Conservation (phyloP, 352 stramenopile genomes). For the Globisporangium iwayamae region DNA sequence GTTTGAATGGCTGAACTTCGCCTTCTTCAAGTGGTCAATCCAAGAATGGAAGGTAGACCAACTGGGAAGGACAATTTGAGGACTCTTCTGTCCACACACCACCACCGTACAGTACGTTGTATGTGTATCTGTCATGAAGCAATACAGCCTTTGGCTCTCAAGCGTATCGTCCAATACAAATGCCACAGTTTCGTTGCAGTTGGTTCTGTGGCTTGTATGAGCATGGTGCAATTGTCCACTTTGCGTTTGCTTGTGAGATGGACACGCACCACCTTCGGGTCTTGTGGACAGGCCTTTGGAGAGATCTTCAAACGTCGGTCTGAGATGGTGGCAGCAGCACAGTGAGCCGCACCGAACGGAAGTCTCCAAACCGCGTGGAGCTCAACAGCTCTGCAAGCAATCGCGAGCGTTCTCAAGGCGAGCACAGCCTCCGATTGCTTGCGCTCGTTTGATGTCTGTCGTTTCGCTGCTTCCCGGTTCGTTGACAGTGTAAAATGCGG, state of each 20-base stretch:
- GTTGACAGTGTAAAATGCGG: too few species aligned
- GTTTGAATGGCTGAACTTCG: background rate
- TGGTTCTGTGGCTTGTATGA: background rate
- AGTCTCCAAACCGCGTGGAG: too few species aligned
- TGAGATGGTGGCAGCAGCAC: too few species aligned
- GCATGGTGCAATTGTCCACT: background rate
- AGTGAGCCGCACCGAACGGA: too few species aligned
- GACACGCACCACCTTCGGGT: background rate
- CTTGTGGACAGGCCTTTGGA: background rate
- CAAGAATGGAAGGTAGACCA: background rate
- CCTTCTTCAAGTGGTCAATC: background rate
- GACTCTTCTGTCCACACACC: too few species aligned
- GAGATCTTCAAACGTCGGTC: too few species aligned
- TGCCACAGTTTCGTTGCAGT: background rate
- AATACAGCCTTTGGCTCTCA: background rate
- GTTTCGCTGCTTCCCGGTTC: too few species aligned
- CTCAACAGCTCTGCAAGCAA: too few species aligned
- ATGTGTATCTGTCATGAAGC: background rate
- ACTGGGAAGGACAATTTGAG: background rate
- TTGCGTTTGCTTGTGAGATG: background rate
- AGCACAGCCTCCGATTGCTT: too few species aligned
- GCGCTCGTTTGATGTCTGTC: too few species aligned
- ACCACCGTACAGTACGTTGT: background rate
- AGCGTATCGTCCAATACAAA: background rate
- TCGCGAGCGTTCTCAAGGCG: too few species aligned